Conservation (phyloP, 768 basidiomycete genomes). For the Tulasnella sp. region DNA sequence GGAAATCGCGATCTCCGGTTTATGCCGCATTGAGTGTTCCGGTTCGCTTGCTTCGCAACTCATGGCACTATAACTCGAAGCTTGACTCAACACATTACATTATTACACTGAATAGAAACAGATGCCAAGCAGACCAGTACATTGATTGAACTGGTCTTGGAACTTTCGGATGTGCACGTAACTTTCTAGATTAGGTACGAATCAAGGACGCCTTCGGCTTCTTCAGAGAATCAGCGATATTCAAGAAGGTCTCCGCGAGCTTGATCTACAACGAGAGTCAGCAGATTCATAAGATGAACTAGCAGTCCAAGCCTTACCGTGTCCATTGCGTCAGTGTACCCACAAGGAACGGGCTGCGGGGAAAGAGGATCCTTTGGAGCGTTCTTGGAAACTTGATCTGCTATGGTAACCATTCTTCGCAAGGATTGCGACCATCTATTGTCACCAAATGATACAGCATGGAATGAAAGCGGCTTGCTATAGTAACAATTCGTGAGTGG, state of each 20-base stretch:
- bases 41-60: too few relatives aligned
- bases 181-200: slow-evolving; percentile 18
- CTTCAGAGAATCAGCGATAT: slow-evolving; percentile 42
- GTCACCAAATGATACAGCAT: slow-evolving; percentile 43
- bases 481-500: neutral
- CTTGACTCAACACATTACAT: too few relatives aligned
- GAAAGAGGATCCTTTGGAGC: slow-evolving; percentile 31
- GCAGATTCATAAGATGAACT: slow-evolving; percentile 18
- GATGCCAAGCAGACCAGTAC: too few relatives aligned
- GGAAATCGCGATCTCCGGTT: too few relatives aligned
- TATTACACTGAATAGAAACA: too few relatives aligned
- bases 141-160: too few relatives aligned
- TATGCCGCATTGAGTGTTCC: too few relatives aligned
- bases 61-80: too few relatives aligned
- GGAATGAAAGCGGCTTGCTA: slow-evolving; percentile 46
- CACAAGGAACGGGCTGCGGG: slow-evolving; percentile 32
- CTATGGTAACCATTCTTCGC: slow-evolving; percentile 39
- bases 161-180: too few relatives aligned
- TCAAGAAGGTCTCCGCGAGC: slow-evolving; percentile 45
- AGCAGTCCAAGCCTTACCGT: slow-evolving; percentile 29
- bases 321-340: slow-evolving; percentile 39
- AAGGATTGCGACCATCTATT: slow-evolving; percentile 23
- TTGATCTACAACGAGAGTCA: slow-evolving; percentile 37
- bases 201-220: slow-evolving; percentile 42
- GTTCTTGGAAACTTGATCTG: slow-evolving; percentile 34